A percentile compares a stretch with the other conserved stretches of the same genome.
phyloP scores from a whole-genome alignment of 2,329 filamentous ascomycete species.

The Colletotrichum tofieldiae region DNA sequence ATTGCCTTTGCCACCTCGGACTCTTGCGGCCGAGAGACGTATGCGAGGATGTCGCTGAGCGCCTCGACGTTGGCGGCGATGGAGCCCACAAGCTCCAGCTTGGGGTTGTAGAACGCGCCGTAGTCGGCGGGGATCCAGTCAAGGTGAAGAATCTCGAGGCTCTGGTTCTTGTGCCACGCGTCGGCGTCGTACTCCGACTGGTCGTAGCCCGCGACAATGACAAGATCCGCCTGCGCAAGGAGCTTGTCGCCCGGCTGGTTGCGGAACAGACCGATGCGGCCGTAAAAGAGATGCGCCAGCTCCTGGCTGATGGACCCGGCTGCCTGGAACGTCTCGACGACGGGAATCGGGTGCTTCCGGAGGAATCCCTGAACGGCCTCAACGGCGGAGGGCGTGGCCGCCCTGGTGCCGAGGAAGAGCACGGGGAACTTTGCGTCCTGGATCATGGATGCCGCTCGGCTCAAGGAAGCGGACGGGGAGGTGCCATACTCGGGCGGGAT shows the following conservation, averaged over 20 bases:
- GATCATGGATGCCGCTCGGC: conserved; percentile 53
- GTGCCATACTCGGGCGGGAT: conserved; percentile 58
- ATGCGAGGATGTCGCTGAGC: conserved; percentile 51
- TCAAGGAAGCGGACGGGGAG: conserved; percentile 51
- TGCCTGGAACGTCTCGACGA: conserved; percentile 67
- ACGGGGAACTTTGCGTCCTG: conserved; percentile 57
- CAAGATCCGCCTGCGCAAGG: conserved; percentile 50
- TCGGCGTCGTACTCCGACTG: conserved; percentile 64
- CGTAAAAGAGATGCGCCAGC: conserved; percentile 61
- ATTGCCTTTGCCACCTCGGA: conserved; percentile 53
- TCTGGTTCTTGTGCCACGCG: conserved; percentile 59
- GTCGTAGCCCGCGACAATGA: conserved; percentile 62
- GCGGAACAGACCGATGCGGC: conserved; percentile 63
- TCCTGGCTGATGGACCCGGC: conserved; percentile 62
- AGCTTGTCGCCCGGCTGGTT: conserved; percentile 65
- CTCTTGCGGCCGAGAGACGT: conserved; percentile 54
- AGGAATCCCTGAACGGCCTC: conserved; percentile 59
- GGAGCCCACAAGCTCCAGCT: conserved; percentile 60
- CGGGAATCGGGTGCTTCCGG: conserved; percentile 58
- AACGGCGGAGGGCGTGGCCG: conserved; percentile 58
- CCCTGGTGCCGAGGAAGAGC: conserved; percentile 62
- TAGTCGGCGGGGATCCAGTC: conserved; percentile 59
- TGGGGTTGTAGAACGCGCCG: conserved; percentile 58
- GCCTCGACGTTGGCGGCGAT: conserved; percentile 58
- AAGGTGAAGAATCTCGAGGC: conserved; percentile 55